Base-by-base conservation (phyloP, 2,329 filamentous ascomycete genomes). In the Aspergillus felis region DNA sequence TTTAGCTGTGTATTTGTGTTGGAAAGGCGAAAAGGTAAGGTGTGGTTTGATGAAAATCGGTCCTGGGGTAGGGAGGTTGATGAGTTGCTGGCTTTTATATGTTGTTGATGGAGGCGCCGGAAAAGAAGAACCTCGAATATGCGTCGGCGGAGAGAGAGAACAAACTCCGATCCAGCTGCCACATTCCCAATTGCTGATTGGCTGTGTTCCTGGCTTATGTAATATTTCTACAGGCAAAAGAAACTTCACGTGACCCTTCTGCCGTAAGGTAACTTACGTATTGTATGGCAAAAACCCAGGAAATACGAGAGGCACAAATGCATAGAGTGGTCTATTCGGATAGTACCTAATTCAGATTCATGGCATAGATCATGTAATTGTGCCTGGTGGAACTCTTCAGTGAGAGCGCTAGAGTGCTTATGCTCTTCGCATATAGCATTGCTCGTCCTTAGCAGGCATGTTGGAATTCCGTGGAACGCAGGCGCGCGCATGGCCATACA, bases 1-100 rank as follows among this genome's bases (percentile, higher is more conserved):
- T 58, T 75, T 82, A 74, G 60, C 59, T 59, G 56, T 66, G 29
- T 57, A 48, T 49, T 47, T 50, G 56, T 62, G 60, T 56, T 54
- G 25, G 51, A 53, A 58, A 51, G 42, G 63, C 65, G 61, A 63
- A 59, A 64, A 64, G 65, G 67, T 66, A 50, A 50, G 38, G 20
- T 41, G 32, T 69, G 71, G 61, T 63, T 64, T 61, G 65, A 65
- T 20, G 12, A 28, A 7, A 35, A 24, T 22, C 50, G 25, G 41
- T 25, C 20, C 35, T 25, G 42, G 59, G 57, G 65, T 3, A n/a
- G 51, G 41, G 47, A 51, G 54, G 41, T 51, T 24, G 50, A 46
- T 54, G 50, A 42, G 25, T 38, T 44, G 44, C 38, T 46, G 29
- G 38, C 25, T 63, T 58, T 61, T 64, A 61, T 63, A 61, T 49